Base-by-base conservation (phyloP, 176 grass and related monocot genomes). In the Alloteropsis semialata region DNA sequence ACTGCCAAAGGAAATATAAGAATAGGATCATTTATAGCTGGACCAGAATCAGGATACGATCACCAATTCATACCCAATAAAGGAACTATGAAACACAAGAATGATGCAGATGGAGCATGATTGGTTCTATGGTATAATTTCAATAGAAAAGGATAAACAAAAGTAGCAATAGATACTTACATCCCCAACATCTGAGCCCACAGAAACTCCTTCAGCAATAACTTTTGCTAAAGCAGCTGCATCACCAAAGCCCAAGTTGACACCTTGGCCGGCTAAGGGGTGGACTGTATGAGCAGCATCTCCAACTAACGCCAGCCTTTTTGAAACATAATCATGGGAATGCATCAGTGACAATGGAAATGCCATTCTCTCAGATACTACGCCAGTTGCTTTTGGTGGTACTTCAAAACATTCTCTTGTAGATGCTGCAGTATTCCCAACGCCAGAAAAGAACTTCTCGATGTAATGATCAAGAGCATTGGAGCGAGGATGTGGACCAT, bases 211-310 rank as follows among this genome's bases (percentile, higher is more conserved):
- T 70, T 95, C 87, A 77, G 91, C 80, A 51, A 98, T 91, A 72
- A 90, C 76, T 79, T 89, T 93, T 41, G 91, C 87, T 63, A 98
- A 84, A 82, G 87, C 72, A 73, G 84, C 89, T 30, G 90, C 93
- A 80, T 98, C 92, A 74, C 91, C 89, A 71, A 98, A 98, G 17
- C 96, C 92, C 70, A 98, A 92, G 80, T 98, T 98, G 36, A 98
- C 96, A 16, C 91, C 92, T 89, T 98, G 96, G 10, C 96, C 96
- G 0, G 96, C 96, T 67, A 95, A 89, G 24, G 92, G 96, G 71
- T 98, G 92, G 10, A 98, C 92, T 32, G 96, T 91, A 86, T 95
- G 96, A 63, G 93, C 96, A 78, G 93, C 90, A 78, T 98, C 96
- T 54, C 96, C 96, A 78, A 98, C 84, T 79, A 98, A 48, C 12